These are phyloP conservation scores for Aspergillus sp. DNA, from an alignment of 2,329 filamentous ascomycete genomes.

Conservation along the genomic window DNA sequence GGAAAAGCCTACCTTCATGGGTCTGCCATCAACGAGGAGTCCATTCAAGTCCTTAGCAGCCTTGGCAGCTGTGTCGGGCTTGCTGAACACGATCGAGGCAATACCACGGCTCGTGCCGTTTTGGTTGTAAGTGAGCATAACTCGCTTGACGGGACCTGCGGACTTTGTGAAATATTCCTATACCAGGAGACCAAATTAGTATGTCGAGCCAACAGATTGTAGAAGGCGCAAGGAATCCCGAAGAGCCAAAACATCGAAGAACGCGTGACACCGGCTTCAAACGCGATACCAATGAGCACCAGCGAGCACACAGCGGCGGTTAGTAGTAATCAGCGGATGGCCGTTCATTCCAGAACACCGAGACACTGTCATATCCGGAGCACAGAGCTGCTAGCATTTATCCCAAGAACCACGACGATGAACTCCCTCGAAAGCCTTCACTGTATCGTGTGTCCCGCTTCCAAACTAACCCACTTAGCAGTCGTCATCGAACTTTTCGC, in stretches of 20 bases:
- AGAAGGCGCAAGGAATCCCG: conserved; percentile 27
- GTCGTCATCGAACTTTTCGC: not conserved
- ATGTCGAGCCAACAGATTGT: conserved; percentile 34
- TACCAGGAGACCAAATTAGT: conserved; percentile 52
- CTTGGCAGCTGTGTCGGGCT: conserved; percentile 77
- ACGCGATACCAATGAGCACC: conserved; percentile 45
- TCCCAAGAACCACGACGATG: not conserved
- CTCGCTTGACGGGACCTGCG: conserved; percentile 86
- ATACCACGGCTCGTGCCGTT: conserved; percentile 89
- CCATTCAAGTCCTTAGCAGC: conserved; percentile 84
- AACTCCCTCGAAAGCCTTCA: not conserved
- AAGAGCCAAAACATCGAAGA: conserved; percentile 28
- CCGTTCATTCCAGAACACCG: not conserved
- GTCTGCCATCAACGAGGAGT: conserved; percentile 82
- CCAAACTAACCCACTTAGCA: not conserved
- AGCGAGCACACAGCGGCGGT: conserved; percentile 62
- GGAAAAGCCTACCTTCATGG: conserved; percentile 72
- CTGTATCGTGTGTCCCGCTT: not conserved
- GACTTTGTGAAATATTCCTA: conserved; percentile 96
- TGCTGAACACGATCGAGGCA: conserved; percentile 83
- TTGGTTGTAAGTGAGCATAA: conserved; percentile 89
- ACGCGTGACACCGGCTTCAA: conserved; percentile 28
- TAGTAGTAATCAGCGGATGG: conserved; percentile 44
- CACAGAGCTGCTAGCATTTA: not conserved
- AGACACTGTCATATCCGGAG: not conserved